Percentiles rank a stretch among this genome's conserved stretches.
Conservation (phyloP, 148 eudicot species). For the Amaranthus hypochondriacus region DNA sequence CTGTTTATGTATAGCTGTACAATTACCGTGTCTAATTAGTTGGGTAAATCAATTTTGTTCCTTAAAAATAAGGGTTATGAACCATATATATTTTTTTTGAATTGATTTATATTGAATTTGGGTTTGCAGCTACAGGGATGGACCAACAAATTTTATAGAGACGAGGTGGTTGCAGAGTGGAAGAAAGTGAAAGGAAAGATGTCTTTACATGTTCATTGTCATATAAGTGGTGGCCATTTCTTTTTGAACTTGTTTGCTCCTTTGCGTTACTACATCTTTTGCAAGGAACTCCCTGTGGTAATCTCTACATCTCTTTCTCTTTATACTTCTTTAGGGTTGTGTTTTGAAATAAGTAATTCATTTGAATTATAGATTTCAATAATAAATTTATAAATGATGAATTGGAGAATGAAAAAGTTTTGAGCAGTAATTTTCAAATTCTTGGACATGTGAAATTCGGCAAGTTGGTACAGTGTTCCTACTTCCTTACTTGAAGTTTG, state of each 20-base stretch:
- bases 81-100: no score
- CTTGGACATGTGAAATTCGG: no score
- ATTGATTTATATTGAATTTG: not conserved
- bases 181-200: constrained; percentile 79
- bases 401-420: no score
- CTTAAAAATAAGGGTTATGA: no score
- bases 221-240: constrained; percentile 96
- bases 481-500: no score
- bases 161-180: constrained; percentile 98
- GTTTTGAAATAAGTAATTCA: no score
- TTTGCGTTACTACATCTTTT: constrained; percentile 82
- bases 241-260: constrained; percentile 66
- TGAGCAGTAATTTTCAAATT: no score
- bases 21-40: not conserved
- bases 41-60: no score
- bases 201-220: constrained; percentile 96
- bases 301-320: not conserved
- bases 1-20: no score
- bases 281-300: constrained; percentile 98
- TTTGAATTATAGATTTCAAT: no score
- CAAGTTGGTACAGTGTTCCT: no score
- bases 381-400: no score
- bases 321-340: not conserved
- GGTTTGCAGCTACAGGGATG: constrained; percentile 76
- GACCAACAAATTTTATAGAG: constrained; percentile 82